A percentile compares a stretch with the other conserved stretches of the same genome.
Conservation (phyloP, 768 basidiomycete species). For the Leccinum arenicola region DNA sequence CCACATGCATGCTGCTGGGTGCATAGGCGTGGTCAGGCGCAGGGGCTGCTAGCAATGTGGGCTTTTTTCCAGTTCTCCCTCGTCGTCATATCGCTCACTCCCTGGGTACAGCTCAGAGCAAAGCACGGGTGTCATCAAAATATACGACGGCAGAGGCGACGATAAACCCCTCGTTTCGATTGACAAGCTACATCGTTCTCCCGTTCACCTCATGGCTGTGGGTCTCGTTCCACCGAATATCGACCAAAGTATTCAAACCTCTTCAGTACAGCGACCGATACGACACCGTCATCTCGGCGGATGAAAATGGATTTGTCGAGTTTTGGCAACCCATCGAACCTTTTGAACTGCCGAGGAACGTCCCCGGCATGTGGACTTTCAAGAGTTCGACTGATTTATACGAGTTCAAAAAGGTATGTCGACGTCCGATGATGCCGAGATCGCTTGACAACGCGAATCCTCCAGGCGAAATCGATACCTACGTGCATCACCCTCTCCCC, state of each 20-base stretch:
- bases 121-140: slow-evolving; percentile 66
- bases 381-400: slow-evolving; percentile 93
- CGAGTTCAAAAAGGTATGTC: slow-evolving; percentile 91
- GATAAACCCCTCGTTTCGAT: slow-evolving; percentile 75
- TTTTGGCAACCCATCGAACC: slow-evolving; percentile 94
- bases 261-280: slow-evolving; percentile 84
- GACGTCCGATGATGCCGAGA: background rate
- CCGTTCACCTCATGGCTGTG: slow-evolving; percentile 90
- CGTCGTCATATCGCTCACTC: slow-evolving; percentile 11
- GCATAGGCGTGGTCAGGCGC: slow-evolving; percentile 83
- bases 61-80: slow-evolving; percentile 31
- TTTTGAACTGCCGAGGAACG: slow-evolving; percentile 76
- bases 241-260: background rate
- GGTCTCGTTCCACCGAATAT: slow-evolving; percentile 27
- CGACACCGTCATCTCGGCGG: slow-evolving; percentile 90
- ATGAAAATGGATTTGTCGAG: slow-evolving; percentile 92
- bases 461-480: slow-evolving; percentile 84
- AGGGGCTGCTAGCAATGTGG: slow-evolving; percentile 85
- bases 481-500: slow-evolving; percentile 92
- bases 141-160: slow-evolving; percentile 92
- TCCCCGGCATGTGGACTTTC: slow-evolving; percentile 81
- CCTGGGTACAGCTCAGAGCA: slow-evolving; percentile 66
- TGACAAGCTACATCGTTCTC: slow-evolving; percentile 76
- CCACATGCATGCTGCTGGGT: slow-evolving; percentile 96
- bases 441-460: background rate